These are phyloP conservation scores for Ceratocystis huliohia DNA, from an alignment of 2,329 filamentous ascomycete species.

Conservation along the genomic window DNA sequence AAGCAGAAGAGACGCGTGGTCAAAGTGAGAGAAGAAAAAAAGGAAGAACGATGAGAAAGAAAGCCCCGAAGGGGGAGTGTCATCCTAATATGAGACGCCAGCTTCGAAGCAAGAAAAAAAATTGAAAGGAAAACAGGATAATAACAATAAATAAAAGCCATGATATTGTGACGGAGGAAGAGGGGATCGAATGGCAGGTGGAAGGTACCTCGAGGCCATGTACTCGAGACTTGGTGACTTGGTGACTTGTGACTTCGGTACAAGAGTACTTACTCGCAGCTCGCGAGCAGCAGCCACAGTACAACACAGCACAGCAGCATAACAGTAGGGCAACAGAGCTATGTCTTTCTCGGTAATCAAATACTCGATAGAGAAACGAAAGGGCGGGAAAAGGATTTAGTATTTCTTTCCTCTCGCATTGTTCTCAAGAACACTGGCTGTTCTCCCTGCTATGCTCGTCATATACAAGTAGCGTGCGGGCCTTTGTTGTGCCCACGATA, in stretches of 20 bases:
- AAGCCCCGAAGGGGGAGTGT: neutral
- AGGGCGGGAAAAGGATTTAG: neutral
- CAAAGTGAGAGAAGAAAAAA: neutral
- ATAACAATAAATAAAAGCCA: neutral
- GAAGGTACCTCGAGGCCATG: constrained; percentile 1
- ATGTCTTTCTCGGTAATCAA: neutral
- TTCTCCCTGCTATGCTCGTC: neutral
- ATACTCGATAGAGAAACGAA: neutral
- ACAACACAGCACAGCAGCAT: neutral
- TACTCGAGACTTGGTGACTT: constrained; percentile 9
- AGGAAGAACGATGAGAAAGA: neutral
- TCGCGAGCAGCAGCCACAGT: neutral
- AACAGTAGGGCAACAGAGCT: neutral
- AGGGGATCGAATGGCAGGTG: neutral
- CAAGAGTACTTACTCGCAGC: neutral
- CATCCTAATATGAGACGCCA: neutral
- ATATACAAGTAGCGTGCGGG: neutral
- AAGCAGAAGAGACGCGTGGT: neutral
- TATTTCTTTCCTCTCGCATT: neutral
- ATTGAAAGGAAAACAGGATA: neutral
- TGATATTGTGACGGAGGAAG: neutral
- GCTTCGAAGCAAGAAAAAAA: too few species aligned
- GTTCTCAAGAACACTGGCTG: neutral
- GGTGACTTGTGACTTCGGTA: constrained; percentile 5
- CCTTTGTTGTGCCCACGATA: neutral